Evolutionary conservation across 2,329 filamentous ascomycete species (phyloP).

Genomic region (Metarhizium brunneum): DNA sequence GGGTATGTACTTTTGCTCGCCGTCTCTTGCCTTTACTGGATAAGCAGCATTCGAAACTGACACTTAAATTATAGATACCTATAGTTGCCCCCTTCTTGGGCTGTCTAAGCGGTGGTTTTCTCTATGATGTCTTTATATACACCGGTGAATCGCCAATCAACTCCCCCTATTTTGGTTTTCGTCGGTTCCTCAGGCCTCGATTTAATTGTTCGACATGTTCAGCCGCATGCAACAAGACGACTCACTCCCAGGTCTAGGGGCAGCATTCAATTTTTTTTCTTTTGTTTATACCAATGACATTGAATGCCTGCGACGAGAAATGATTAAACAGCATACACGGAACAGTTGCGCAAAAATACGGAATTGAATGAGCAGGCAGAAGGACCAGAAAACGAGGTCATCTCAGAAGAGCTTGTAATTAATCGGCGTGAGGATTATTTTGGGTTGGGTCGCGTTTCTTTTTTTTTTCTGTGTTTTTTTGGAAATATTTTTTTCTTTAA

Average conservation of each 20-base stretch:
- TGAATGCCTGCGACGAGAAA: not conserved
- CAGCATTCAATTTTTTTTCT: not conserved
- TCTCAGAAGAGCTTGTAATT: too few species aligned
- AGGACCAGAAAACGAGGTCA: too few species aligned
- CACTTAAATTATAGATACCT: slow-evolving; percentile 41
- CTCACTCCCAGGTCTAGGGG: slow-evolving; percentile 14
- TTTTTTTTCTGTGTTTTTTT: too few species aligned
- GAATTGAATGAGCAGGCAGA: not conserved
- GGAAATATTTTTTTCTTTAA: too few species aligned
- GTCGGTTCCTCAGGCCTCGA: slow-evolving; percentile 31
- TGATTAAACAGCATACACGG: not conserved
- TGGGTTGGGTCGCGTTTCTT: too few species aligned
- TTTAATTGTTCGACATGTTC: slow-evolving; percentile 22
- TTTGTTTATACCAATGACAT: not conserved
- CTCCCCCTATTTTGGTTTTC: slow-evolving; percentile 53
- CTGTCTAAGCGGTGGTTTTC: slow-evolving; percentile 51
- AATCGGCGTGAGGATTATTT: too few species aligned
- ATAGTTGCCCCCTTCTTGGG: slow-evolving; percentile 64
- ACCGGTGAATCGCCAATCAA: slow-evolving; percentile 62
- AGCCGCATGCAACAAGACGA: slow-evolving; percentile 18
- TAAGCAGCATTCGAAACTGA: slow-evolving; percentile 1
- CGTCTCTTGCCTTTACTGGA: not conserved
- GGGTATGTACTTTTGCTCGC: slow-evolving; percentile 34
- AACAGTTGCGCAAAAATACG: not conserved
- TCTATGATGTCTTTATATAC: slow-evolving; percentile 61